Evolutionary conservation across 2,329 filamentous ascomycete species (phyloP), one percentile per base, ranked within the genome.

Genomic region (Calonectria honghensis): DNA sequence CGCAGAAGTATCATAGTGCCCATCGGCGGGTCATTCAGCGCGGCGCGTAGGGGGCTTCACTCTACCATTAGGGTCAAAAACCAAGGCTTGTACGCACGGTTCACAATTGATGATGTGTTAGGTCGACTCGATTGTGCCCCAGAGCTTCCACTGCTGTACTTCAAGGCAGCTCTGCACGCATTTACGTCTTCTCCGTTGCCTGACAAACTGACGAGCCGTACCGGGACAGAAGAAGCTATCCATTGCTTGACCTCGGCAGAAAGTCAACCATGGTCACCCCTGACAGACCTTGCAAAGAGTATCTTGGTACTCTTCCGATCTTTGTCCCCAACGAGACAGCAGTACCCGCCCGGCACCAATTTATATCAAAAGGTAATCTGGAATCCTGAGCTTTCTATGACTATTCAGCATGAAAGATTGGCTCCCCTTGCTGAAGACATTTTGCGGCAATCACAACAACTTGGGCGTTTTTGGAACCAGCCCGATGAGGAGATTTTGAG

Each of bases 161-260:
- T 83, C 0, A 93, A 92, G 76, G 91, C 91, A 0, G 82, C 88
- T 7, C 81, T 92, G 1, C 92, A 94, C 77, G 92, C 92, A 0
- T 84, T 86, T 13, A 94, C 93, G 0, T 92, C 92, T 0, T 90
- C 88, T 48, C 75, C 88, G 0, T 52, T 93, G 0, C 88, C 90
- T 0, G 93, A 94, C 77, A 85, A 87, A 0, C 84, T 94, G 1
- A 93, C 92, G 0, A 85, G 87, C 0, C 86, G 88, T 0, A 93
- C 91, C 16, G 68, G 68, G 1, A 70, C 54, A 37, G 68, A 70
- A 5, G 68, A 70, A n/a, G 41, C 68, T 0, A 51, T 70, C 4
- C 54, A 63, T 24, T 66, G 48, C 27, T 31, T 71, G 35, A 54
- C 48, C 16, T 48, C 50, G 2, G 69, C 59, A 20, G 48, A 39